Evolutionary conservation across 2,329 filamentous ascomycete species (phyloP).

Genomic region (Ilyonectria mors-panacis): DNA sequence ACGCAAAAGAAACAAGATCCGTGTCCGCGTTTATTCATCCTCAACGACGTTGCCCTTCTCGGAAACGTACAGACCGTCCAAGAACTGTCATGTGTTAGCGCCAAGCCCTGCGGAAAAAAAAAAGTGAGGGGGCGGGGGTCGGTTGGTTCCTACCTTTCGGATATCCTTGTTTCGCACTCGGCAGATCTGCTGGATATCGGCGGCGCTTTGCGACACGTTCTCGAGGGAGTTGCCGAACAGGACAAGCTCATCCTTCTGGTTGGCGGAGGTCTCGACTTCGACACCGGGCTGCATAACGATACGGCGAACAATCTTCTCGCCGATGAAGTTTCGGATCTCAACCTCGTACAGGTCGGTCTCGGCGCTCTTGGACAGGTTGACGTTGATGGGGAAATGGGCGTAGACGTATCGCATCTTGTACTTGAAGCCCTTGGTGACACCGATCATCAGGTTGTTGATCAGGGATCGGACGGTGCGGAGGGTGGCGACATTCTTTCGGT

Average conservation of each 20-base stretch:
- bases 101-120: not conserved
- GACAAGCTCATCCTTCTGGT: slow-evolving; percentile 98
- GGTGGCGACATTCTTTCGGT: slow-evolving; percentile 97
- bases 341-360: slow-evolving; percentile 92
- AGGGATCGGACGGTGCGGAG: slow-evolving; percentile 98
- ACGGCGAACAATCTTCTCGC: slow-evolving; percentile 98
- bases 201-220: slow-evolving; percentile 96
- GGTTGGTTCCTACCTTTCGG: slow-evolving; percentile 80
- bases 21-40: slow-evolving; percentile 71
- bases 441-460: slow-evolving; percentile 99
- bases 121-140: not conserved
- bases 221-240: slow-evolving; percentile 95
- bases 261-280: slow-evolving; percentile 89
- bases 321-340: slow-evolving; percentile 99
- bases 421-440: slow-evolving; percentile 99
- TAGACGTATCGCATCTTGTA: slow-evolving; percentile 99
- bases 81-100: slow-evolving; percentile 76
- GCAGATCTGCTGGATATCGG: slow-evolving; percentile 99
- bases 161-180: slow-evolving; percentile 99
- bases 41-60: slow-evolving; percentile 96
- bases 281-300: slow-evolving; percentile 93
- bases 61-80: slow-evolving; percentile 99
- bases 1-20: slow-evolving; percentile 69
- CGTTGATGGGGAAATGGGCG: slow-evolving; percentile 99
- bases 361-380: slow-evolving; percentile 97